Conservation (phyloP, 176 grass and related monocot genomes). For the Neostapfia colusana region DNA sequence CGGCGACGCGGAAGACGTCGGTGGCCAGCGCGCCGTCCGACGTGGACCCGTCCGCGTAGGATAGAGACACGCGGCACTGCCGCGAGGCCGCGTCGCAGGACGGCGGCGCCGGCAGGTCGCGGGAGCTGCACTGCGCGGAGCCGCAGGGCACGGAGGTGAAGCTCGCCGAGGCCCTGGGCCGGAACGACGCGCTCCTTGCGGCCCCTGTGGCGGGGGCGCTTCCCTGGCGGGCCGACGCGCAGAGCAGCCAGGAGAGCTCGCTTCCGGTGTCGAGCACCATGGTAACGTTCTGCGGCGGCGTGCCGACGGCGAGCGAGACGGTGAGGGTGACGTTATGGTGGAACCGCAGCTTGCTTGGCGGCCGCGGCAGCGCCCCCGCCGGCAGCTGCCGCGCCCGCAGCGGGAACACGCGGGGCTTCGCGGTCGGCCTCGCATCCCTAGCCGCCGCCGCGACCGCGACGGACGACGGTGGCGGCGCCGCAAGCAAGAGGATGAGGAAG, state of each 20-base stretch:
- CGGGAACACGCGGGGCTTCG: conserved; percentile 48
- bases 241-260: conserved; percentile 95
- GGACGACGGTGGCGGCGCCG: conserved; percentile 10
- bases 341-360: conserved; percentile 86
- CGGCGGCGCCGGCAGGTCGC: conserved; percentile 64
- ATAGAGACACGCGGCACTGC: conserved; percentile 65
- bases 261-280: conserved; percentile 96
- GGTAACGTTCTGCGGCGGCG: conserved; percentile 79
- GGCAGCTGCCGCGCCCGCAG: conserved; percentile 60
- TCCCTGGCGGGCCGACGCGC: background rate
- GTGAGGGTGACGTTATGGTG: conserved; percentile 95
- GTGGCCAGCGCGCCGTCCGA: conserved; percentile 81
- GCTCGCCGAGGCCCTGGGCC: conserved; percentile 45
- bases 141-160: conserved; percentile 76
- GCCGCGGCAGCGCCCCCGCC: conserved; percentile 45
- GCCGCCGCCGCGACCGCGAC: background rate
- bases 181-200: conserved; percentile 32
- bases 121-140: conserved; percentile 63
- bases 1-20: conserved; percentile 65
- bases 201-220: conserved; percentile 32
- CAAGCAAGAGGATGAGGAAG: conserved; percentile 28
- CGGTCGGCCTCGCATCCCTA: background rate
- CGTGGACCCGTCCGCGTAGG: conserved; percentile 79
- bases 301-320: conserved; percentile 76
- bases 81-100: conserved; percentile 60